Conservation (phyloP, 1,139 yeast genomes). For the Candida sojae region DNA sequence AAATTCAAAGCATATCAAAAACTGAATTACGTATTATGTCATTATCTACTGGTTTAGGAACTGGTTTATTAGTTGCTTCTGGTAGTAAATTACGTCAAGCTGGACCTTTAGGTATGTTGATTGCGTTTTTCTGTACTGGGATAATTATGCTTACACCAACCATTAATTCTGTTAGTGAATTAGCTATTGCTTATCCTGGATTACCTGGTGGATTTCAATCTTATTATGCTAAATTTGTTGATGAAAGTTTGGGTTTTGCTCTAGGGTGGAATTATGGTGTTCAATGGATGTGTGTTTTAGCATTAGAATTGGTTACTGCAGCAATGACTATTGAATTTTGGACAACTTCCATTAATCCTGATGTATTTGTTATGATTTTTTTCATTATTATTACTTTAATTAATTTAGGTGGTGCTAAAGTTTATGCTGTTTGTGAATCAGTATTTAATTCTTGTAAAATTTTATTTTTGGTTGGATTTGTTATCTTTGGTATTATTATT, state of each 20-base stretch:
- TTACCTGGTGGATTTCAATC: conserved; percentile 43
- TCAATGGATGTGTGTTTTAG: conserved; percentile 41
- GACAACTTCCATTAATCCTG: conserved; percentile 29
- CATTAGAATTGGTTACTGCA: conserved; percentile 43
- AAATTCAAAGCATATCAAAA: conserved; percentile 14
- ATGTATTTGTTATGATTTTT: conserved; percentile 33
- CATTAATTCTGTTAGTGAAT: conserved; percentile 35
- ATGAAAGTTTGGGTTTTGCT: conserved; percentile 41
- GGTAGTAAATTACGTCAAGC: conserved; percentile 34
- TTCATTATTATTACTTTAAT: conserved; percentile 28
- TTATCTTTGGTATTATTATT: conserved; percentile 30
- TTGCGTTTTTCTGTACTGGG: conserved; percentile 36
- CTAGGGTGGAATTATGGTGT: conserved; percentile 45
- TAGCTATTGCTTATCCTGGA: conserved; percentile 38
- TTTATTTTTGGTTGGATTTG: conserved; percentile 32
- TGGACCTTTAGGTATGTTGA: conserved; percentile 39
- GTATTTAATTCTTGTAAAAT: conserved; percentile 32
- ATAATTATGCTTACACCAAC: conserved; percentile 31
- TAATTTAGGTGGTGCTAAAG: conserved; percentile 34
- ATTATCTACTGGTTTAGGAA: conserved; percentile 45
- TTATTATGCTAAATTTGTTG: conserved; percentile 38
- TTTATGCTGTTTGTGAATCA: conserved; percentile 37
- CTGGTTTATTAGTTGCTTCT: conserved; percentile 43
- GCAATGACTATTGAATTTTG: conserved; percentile 37
- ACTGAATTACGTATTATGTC: conserved; percentile 46